Conservation (phyloP, 805 yeast species). For the Pichia membranifaciens region DNA sequence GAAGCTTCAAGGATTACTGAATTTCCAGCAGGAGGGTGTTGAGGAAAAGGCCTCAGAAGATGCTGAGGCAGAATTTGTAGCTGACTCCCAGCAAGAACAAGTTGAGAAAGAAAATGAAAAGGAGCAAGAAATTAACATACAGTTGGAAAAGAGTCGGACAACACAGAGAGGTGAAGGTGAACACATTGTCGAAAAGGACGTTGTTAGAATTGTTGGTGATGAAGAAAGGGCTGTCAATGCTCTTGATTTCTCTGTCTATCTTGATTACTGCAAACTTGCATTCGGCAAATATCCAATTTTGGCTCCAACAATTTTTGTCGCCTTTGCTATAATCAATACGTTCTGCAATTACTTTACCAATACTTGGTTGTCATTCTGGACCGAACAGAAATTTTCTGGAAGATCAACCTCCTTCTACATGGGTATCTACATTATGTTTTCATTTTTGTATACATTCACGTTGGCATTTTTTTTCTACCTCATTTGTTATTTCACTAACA, state of each 20-base stretch:
- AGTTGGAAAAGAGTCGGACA: conserved; percentile 13
- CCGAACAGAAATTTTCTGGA: conserved; percentile 44
- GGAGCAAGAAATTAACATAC: conserved; percentile 14
- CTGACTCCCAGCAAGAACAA: conserved; percentile 17
- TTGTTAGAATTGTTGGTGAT: conserved; percentile 35
- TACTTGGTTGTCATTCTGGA: conserved; percentile 85
- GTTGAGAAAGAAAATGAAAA: conserved; percentile 14
- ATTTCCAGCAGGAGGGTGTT: conserved; percentile 24
- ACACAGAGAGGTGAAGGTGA: neutral
- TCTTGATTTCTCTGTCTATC: conserved; percentile 44
- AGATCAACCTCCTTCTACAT: conserved; percentile 55
- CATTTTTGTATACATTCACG: conserved; percentile 43
- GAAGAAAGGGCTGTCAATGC: conserved; percentile 59
- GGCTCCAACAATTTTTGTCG: conserved; percentile 26
- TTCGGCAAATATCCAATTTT: conserved; percentile 40
- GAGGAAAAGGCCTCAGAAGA: conserved; percentile 24
- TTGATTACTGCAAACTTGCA: conserved; percentile 47
- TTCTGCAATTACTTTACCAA: conserved; percentile 56
- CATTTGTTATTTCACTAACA: conserved; percentile 45
- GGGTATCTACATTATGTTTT: conserved; percentile 64
- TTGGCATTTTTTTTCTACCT: conserved; percentile 38
- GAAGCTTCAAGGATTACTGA: conserved; percentile 36
- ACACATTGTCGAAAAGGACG: conserved; percentile 2
- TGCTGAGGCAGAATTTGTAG: conserved; percentile 21
- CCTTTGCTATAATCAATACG: conserved; percentile 31